Base-by-base conservation (phyloP, 2,329 filamentous ascomycete species). In the Phaeosphaeriaceae sp. region DNA sequence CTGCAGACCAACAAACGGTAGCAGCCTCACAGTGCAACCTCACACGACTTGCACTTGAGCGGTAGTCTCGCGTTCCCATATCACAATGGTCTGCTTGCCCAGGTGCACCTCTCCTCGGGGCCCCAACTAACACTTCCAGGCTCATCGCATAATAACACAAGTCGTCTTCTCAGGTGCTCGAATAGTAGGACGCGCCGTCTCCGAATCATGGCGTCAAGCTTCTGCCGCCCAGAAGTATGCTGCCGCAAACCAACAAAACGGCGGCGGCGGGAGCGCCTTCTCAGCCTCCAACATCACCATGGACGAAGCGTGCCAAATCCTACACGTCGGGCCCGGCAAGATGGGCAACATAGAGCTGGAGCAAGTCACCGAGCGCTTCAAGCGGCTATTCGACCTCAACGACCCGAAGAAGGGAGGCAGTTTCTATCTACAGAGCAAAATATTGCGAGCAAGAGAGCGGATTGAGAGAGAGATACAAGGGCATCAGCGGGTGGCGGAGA, bases 381-480 rank as follows among this genome's bases (percentile, higher is more conserved):
- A 98, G 86, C 88, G 90, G 65, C 82, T 99, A 48, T 99, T 97
- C 76, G 95, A 99, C 79, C 83, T 87, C 69, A 99, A 99, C 81
- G 91, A 99, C 65, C 94, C 95, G 11, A 85, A 96, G 79, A 97
- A 97, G 75, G 95, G 95, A 36, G 95, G 95, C 53, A 97, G 93
- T 72, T 99, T 99, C 80, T 99, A 99, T 79, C 84, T 99, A 49
- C 95, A 99, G 81, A 98, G 94, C 84, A 99, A 99, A 82, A 88
- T 99, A 54, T 81, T 98, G 68, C 85, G 95, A 62, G 95, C 95
- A 57, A 87, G 94, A 71, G 94, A 99, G 81, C 85, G 95, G 64
- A 90, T 99, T 80, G 94, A 98, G 82, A 85, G 90, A 70, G 94
- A 99, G 80, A 82, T 95, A 42, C 85, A 88, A 64, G 88, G 91